Evolutionary conservation across 106 monocot genomes (phyloP), one percentile per base, ranked within the genome.

Genomic region (Xerophyta viscosa): DNA sequence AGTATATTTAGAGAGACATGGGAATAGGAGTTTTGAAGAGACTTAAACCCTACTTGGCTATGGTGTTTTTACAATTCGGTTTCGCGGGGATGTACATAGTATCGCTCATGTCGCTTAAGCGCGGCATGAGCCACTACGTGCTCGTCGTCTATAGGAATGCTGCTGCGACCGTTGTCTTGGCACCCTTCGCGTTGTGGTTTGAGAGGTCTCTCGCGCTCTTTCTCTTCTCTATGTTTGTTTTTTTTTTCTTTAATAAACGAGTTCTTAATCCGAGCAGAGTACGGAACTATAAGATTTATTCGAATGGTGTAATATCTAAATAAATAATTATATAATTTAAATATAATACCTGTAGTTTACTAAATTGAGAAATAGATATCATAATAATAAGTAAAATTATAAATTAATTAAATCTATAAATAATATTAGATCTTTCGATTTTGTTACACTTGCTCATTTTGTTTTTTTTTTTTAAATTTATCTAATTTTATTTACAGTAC

Each of bases 81-180:
- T 83, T 46, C 31, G 68, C 83, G 0, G 83, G 73, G 21, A 66
- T 78, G 83, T 74, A 68, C 31, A 17, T 78, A 28, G 54, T 83
- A 46, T 46, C 73, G 2, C 45, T 74, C 0, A 62, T 68, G 11
- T 66, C 77, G 24, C 62, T 83, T 11, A 77, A 73, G 63, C 54
- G 64, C 10, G 83, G 83, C 2, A 78, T 83, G 83, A 83, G 59
- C 63, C 83, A 83, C 43, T 83, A 66, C 36, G 73, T 83, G 27
- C 83, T 83, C n/a, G 83, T 83, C 2, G 77, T 83, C 0, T 83
- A 83, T 21, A 39, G 83, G 6, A 77, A 83, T 50, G 29, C 30
- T n/a, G 37, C 65, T 8, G 83, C 77, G 4, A 41, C 63, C 4
- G 61, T 20, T 8, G 44, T 63, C 45, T 70, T 83, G 1, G 74